Base-by-base conservation (phyloP, 805 yeast species). In the Metahyphopichia silvanorum region DNA sequence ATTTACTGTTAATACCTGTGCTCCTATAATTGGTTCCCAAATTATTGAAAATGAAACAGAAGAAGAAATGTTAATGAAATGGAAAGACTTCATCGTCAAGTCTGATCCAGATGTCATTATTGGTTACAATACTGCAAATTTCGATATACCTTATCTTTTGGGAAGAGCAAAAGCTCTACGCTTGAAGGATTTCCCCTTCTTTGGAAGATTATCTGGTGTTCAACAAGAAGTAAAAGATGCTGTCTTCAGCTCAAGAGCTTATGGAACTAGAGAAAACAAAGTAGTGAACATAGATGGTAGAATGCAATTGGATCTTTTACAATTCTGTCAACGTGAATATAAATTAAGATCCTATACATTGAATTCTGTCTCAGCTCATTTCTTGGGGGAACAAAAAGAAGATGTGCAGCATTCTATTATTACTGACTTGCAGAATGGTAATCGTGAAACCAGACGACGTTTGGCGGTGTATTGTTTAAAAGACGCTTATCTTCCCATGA, bases 331-430 rank as follows among this genome's bases (percentile, higher is more conserved):
- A 57, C 78, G 98, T 55, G 99, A 93, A 55, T 88, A 87, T 61
- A 94, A 93, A 56, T 69, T 93, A 47, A 77, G 99, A 58, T 85
- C 96, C 2, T 93, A 93, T 60, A 89, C 98, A 0, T 69, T 93
- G 57, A 93, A 93, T 59, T 85, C 97, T 0, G 99, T 93, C 0
- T 86, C 96, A 4, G 94, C 98, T 0, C 87, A 87, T 49, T 93
- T 94, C 51, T 57, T 93, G 46, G 86, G 86, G 17, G 98, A 94
- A 51, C 98, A 93, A 49, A 93, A 93, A 51, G 99, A 93, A 63
- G 99, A 93, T 53, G 99, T 93, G 8, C 98, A 89, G 40, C 96
- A 91, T 55, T 86, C 98, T 3, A 91, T 91, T 44, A 93, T 93
- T 57, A 87, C 98, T 0, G 95, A 86, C 33, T 69, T 93, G 35